These are phyloP conservation scores for Rubia occidens DNA, from an alignment of 305 asterid genomes.

Conservation along the genomic window DNA sequence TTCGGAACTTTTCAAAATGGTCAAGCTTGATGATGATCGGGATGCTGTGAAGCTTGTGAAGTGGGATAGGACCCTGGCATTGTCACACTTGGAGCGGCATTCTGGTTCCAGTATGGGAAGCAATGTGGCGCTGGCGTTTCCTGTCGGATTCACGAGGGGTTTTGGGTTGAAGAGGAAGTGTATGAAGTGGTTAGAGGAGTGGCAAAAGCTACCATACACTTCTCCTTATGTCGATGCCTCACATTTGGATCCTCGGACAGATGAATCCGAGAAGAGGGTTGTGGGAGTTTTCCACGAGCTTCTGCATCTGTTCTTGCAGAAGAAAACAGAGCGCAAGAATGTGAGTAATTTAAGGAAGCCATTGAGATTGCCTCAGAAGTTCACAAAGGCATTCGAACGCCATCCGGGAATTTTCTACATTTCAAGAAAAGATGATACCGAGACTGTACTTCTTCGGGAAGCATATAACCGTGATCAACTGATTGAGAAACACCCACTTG, in stretches of 20 bases:
- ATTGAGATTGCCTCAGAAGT: conserved; percentile 72
- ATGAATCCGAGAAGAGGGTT: conserved; percentile 75
- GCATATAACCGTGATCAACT: conserved; percentile 56
- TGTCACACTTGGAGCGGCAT: conserved; percentile 52
- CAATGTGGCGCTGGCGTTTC: conserved; percentile 41
- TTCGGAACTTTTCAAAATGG: conserved; percentile 43
- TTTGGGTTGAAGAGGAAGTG: conserved; percentile 80
- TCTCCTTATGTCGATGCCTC: conserved; percentile 64
- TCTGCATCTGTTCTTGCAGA: conserved; percentile 58
- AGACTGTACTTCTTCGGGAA: conserved; percentile 78
- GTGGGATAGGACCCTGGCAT: conserved; percentile 53
- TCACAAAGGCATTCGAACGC: conserved; percentile 79
- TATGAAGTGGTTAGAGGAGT: conserved; percentile 80
- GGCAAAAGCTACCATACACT: conserved; percentile 84
- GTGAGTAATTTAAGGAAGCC: conserved; percentile 77
- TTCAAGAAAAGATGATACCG: conserved; percentile 63
- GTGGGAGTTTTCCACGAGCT: conserved; percentile 95
- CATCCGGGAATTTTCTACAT: conserved; percentile 87
- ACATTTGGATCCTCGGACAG: conserved; percentile 73
- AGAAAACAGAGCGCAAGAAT: conserved; percentile 53
- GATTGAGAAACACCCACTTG: conserved; percentile 64
- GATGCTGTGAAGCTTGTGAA: conserved; percentile 46
- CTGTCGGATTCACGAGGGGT: conserved; percentile 71
- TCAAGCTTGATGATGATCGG: conserved; percentile 59
- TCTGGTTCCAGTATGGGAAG: conserved; percentile 13